These are phyloP conservation scores for Metschnikowia reukaufii DNA, from an alignment of 805 yeast genomes.

Conservation along the genomic window DNA sequence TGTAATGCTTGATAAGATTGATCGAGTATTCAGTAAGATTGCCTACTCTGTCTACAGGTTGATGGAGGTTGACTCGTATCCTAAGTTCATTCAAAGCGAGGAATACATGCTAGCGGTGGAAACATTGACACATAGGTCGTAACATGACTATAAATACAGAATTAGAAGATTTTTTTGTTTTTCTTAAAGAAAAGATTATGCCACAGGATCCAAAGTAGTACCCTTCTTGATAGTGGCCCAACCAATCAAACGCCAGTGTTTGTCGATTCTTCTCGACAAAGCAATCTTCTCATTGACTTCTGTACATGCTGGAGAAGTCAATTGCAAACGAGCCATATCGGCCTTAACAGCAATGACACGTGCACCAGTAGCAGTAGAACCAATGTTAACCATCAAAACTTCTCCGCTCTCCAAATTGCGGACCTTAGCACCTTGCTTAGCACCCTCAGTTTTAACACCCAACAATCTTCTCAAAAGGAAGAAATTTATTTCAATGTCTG, in stretches of 20 bases:
- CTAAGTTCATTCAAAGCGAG: slow-evolving; percentile 53
- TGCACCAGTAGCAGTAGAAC: slow-evolving; percentile 99
- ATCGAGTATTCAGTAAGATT: slow-evolving; percentile 47
- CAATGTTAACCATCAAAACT: slow-evolving; percentile 97
- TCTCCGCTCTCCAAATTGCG: slow-evolving; percentile 92
- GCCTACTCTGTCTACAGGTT: slow-evolving; percentile 50
- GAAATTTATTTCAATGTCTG: slow-evolving; percentile 96
- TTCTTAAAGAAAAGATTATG: slow-evolving; percentile 25
- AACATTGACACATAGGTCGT: slow-evolving; percentile 13
- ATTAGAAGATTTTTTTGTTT: slow-evolving; percentile 4
- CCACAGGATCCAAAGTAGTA: slow-evolving; percentile 78
- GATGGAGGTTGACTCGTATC: slow-evolving; percentile 73
- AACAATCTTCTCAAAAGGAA: slow-evolving; percentile 93
- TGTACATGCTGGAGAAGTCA: slow-evolving; percentile 98
- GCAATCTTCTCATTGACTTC: slow-evolving; percentile 98
- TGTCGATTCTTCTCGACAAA: slow-evolving; percentile 96
- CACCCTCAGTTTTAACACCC: slow-evolving; percentile 98
- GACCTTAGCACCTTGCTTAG: slow-evolving; percentile 90
- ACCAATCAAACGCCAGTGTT: slow-evolving; percentile 99
- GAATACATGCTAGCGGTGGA: slow-evolving; percentile 22
- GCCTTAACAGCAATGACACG: slow-evolving; percentile 97
- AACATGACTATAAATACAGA: slow-evolving; percentile 17
- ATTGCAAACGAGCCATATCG: slow-evolving; percentile 97
- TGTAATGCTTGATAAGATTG: slow-evolving; percentile 8
- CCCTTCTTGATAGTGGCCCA: slow-evolving; percentile 99